These are phyloP conservation scores for Tetramitus jugosus DNA, from an alignment of 208 protist species.

Conservation along the genomic window DNA sequence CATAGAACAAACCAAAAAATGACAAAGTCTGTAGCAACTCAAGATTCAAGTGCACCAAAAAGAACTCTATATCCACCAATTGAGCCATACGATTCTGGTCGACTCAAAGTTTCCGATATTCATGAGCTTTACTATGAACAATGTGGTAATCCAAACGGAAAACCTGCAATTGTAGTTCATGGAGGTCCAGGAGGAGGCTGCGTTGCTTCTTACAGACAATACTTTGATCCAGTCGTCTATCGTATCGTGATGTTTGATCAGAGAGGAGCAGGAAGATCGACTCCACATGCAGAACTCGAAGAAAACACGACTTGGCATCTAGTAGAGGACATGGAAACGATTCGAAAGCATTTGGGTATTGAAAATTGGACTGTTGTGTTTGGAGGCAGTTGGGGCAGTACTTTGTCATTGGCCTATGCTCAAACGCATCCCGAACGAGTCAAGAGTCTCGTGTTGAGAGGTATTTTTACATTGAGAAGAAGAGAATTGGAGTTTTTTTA, in stretches of 20 bases:
- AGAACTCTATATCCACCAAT: conserved; percentile 12
- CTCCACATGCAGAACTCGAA: conserved; percentile 15
- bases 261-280: conserved; percentile 25
- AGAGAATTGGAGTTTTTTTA: conserved; percentile 25
- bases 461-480: conserved; percentile 29
- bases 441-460: conserved; percentile 21
- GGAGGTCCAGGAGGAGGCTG: conserved; percentile 1
- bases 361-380: conserved; percentile 34
- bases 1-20: too few species aligned
- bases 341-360: conserved; percentile 19
- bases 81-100: background rate
- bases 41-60: too few species aligned
- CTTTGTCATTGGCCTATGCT: conserved; percentile 26
- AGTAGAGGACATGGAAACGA: conserved; percentile 30
- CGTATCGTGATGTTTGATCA: conserved; percentile 34
- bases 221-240: conserved; percentile 27
- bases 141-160: conserved; percentile 15
- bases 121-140: conserved; percentile 20
- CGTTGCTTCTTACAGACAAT: conserved; percentile 18
- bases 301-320: conserved; percentile 35
- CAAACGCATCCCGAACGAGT: conserved; percentile 21
- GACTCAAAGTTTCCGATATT: conserved; percentile 9
- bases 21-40: too few species aligned
- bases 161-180: conserved; percentile 12
- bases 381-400: conserved; percentile 28